Base-by-base conservation (phyloP, 495 filamentous ascomycete genomes). In the Daldinia bambusicola region DNA sequence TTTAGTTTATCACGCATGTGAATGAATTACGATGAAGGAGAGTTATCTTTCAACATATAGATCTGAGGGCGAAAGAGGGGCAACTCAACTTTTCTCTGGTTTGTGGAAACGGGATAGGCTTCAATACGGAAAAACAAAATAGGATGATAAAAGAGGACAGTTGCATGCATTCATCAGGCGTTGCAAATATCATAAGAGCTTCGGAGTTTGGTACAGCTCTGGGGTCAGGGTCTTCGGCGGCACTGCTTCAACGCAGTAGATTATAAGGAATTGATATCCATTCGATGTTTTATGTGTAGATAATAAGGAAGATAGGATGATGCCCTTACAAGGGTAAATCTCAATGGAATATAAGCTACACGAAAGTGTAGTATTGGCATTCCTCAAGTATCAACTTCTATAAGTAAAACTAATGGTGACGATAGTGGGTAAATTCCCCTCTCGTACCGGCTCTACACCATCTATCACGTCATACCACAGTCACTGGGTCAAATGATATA, bases 151-250 rank as follows among this genome's bases (percentile, higher is more conserved):
- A 77, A 74, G 31, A 31, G 63, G 58, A 71, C 61, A 58, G 67
- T 77, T 77, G 75, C 75, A 77, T 77, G 73, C 75, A 77, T 77
- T 77, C 75, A 77, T 77, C 75, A 77, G 75, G 75, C 75, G 75
- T 77, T 77, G 75, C 75, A 77, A 77, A 72, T 71, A 74, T 67
- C 65, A 73, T 61, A 52, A 67, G 71, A 67, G 71, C 71, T 74
- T 61, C 26, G 71, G 67, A 70, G 71, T 74, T 74, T 57, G 71
- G 67, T 70, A 70, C 18, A 67, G 63, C 71, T 74, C 71, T 63
- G n/a, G 41, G 67, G 45, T 70, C 63, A 50, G 63, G 71, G 67
- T 64, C 58, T 63, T 64, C 71, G 63, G 67, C 63, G 67, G 63
- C 40, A 67, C 67, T 57, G 71, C 71, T 74, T 74, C 71, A 74